Percentiles rank a stretch among this genome's conserved stretches.
phyloP scores from a whole-genome alignment of 73 alveolate species.

The Uronychia binucleata region DNA sequence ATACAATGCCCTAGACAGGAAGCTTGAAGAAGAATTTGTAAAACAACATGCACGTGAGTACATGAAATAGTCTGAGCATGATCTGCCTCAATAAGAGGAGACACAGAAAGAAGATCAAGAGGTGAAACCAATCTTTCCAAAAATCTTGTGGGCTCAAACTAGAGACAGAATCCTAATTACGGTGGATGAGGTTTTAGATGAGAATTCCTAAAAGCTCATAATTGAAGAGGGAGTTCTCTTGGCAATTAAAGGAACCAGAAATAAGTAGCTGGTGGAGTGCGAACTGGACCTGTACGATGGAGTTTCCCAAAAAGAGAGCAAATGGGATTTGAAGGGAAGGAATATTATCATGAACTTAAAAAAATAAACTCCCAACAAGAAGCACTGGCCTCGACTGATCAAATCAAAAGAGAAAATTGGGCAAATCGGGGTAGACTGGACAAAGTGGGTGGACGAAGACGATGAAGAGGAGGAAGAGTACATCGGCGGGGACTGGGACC shows the following conservation, averaged over 20 bases:
- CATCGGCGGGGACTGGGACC: constrained; percentile 64
- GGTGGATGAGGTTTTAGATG: constrained; percentile 82
- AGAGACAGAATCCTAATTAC: constrained; percentile 86
- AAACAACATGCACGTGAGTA: not conserved
- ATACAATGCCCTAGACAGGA: not conserved
- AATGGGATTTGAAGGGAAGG: constrained; percentile 75
- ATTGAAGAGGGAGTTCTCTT: constrained; percentile 63
- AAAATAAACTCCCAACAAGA: constrained; percentile 51
- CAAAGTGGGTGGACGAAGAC: constrained; percentile 74
- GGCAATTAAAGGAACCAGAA: constrained; percentile 15
- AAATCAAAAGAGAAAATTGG: constrained; percentile 58
- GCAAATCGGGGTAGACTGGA: constrained; percentile 68
- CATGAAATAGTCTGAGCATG: too few relatives aligned
- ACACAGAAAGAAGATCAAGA: not conserved
- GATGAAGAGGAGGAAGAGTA: constrained; percentile 60
- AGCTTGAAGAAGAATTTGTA: not conserved
- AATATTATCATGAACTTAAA: constrained; percentile 46
- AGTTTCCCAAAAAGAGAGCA: constrained; percentile 44
- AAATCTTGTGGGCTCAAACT: constrained; percentile 93
- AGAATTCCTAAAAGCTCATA: constrained; percentile 76
- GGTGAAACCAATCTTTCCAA: constrained; percentile 56
- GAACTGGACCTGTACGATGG: constrained; percentile 46
- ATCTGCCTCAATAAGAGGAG: not conserved
- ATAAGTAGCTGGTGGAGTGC: not conserved
- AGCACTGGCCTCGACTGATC: constrained; percentile 75